Base-by-base conservation (phyloP, 2,329 filamentous ascomycete species). In the Penicillium sp. region DNA sequence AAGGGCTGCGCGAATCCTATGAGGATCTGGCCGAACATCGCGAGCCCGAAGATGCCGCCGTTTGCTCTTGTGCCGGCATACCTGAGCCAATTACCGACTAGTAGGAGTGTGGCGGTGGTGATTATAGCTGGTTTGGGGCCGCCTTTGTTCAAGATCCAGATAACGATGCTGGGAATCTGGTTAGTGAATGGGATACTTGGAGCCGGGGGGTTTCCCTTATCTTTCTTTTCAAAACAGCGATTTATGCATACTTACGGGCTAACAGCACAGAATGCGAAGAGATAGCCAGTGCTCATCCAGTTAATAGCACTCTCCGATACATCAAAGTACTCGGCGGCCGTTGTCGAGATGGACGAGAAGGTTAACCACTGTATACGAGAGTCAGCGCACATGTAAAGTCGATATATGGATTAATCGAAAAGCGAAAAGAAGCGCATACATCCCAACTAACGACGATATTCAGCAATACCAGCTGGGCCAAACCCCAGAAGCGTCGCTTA, bases 371-470 rank as follows among this genome's bases (percentile, higher is more conserved):
- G 59, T 33, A 38, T 27, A 7, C 3, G 21, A 7, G 5, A 13
- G 38, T 47, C 29, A 44, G 33, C 29, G 21, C 36, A 43, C 4
- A 21, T 52, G 16, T 11, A 36, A 46, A 16, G 31, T 23, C 45
- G 45, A 27, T 59, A 33, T 33, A 43, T 45, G 8, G 25, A 49
- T 33, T 58, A 6, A 27, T n/a, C 15, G 25, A 8, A 40, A 31
- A 15, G n/a, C 16, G 19, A 8, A 38, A 33, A 15, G 16, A 11
- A 36, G 34, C 33, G 59, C 91, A 81, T 82, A 94, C 91, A 84
- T 95, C 91, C 93, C 93, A 97, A 69, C 90, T 95, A 41, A 96
- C 88, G 59, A 97, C 85, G 55, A 97, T 88, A 72, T 97, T 99
- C 76, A 97, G 80, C 68, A 97, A 76, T 7, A 92, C 88, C 70